These are phyloP conservation scores for Tolypocladium guangdongense DNA, from an alignment of 2,329 filamentous ascomycete genomes.

Conservation along the genomic window DNA sequence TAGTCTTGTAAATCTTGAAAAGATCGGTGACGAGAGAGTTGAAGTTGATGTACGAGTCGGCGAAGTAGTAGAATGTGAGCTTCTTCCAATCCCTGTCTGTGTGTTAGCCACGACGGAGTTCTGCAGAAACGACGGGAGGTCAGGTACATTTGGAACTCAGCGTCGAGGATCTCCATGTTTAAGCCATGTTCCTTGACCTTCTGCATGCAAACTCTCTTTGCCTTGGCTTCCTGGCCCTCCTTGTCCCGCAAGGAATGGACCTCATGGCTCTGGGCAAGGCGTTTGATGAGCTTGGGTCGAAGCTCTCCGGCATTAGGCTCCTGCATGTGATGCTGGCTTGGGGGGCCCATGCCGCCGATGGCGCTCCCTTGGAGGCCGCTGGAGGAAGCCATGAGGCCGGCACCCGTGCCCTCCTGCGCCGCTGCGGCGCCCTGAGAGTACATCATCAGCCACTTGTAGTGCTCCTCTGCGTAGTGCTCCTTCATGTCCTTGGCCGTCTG, in stretches of 20 bases:
- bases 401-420: constrained; percentile 47
- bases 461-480: constrained; percentile 85
- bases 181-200: constrained; percentile 91
- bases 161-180: constrained; percentile 97
- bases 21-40: constrained; percentile 94
- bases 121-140: neutral
- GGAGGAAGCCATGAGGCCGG: constrained; percentile 52
- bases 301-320: constrained; percentile 64
- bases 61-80: constrained; percentile 97
- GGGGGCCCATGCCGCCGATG: constrained; percentile 68
- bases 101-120: constrained; percentile 3
- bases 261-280: constrained; percentile 84
- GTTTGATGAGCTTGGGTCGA: constrained; percentile 94
- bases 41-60: constrained; percentile 97
- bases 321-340: constrained; percentile 61
- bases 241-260: constrained; percentile 84
- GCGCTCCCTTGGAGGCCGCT: constrained; percentile 57
- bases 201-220: constrained; percentile 90
- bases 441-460: constrained; percentile 99
- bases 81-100: constrained; percentile 87
- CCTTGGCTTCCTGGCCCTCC: constrained; percentile 94
- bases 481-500: constrained; percentile 81
- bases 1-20: constrained; percentile 98
- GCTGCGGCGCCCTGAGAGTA: constrained; percentile 72
- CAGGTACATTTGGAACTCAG: constrained; percentile 93